Base-by-base conservation (phyloP, 164 flowering plant genomes). In the Chimonanthus praecox region DNA sequence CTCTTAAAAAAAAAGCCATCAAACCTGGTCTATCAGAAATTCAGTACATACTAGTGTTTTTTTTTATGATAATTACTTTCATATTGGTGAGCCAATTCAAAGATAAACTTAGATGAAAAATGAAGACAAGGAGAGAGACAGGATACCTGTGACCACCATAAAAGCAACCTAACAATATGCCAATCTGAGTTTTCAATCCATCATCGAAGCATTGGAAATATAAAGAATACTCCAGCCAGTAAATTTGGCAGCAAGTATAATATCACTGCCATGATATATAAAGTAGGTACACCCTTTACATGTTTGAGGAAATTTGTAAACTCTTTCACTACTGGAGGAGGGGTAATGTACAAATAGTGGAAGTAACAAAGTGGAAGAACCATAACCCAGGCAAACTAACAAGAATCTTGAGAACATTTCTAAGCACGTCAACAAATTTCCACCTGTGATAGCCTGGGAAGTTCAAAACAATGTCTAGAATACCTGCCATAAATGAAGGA, bases 121-220 rank as follows among this genome's bases (percentile, higher is more conserved):
- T 33, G 33, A 33, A 33, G 33, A 47, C 5, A 47, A 47, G 70
- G 45, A 44, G 58, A 3, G 61, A 54, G 62, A 15, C 5, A 73
- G 8, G 60, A 54, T 88, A 96, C 99, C 99, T 96, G 99, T 63
- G 99, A 92, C 99, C 99, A 96, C 99, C 99, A 96, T 71, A 96
- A 74, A 21, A 96, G 90, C 69, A 96, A 79, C 79, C 97, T 86
- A 58, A 91, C 75, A 68, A 96, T 85, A 73, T 78, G 94, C 97
- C 97, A 96, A 71, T 96, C 92, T 3, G 98, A 96, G 83, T 89
- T 94, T 80, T 96, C 99, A 80, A 96, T 92, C 91, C 89, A 94
- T 51, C 99, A 92, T 63, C 97, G 88, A 60, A 96, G 84, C 97
- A 96, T 89, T 21, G 99, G 99, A 68, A 94, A 94, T 51, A 94